Conservation (phyloP, 192 early-diverging fungal species). For the Phycomyces nitens region DNA sequence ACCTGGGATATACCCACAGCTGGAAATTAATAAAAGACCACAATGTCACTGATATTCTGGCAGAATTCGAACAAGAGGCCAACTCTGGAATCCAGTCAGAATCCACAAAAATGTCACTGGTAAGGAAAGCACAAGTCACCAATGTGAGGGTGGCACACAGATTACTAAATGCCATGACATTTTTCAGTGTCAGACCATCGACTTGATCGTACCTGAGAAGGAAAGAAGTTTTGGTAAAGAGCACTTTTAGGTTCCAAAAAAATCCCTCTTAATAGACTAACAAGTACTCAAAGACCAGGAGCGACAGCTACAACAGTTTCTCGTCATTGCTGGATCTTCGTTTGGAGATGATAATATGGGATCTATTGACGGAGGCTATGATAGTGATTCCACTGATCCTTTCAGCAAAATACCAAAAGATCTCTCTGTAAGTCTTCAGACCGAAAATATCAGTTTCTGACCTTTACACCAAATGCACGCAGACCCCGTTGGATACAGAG, state of each 20-base stretch:
- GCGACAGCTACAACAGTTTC: conserved; percentile 22
- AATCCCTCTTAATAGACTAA: too few species aligned
- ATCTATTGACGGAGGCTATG: background rate
- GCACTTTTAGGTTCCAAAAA: too few species aligned
- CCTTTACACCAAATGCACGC: background rate
- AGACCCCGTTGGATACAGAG: conserved; percentile 28
- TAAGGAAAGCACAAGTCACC: background rate
- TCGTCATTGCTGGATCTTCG: conserved; percentile 12
- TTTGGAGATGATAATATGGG: background rate
- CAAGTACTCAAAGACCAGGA: background rate
- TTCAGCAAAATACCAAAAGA: background rate
- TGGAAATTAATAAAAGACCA: conserved; percentile 29
- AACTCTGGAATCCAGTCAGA: background rate
- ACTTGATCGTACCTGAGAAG: conserved; percentile 22
- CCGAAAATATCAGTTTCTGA: too few species aligned
- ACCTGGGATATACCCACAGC: conserved; percentile 20
- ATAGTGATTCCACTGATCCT: background rate
- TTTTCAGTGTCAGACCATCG: conserved; percentile 26
- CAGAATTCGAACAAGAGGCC: background rate
- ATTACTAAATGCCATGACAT: background rate
- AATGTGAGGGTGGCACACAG: background rate
- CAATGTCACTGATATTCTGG: background rate
- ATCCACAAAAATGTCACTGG: conserved; percentile 4
- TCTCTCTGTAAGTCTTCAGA: background rate
- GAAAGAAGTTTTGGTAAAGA: conserved; percentile 13